phyloP scores from a whole-genome alignment of 352 stramenopile genomes.

The Pythium dissimile region DNA sequence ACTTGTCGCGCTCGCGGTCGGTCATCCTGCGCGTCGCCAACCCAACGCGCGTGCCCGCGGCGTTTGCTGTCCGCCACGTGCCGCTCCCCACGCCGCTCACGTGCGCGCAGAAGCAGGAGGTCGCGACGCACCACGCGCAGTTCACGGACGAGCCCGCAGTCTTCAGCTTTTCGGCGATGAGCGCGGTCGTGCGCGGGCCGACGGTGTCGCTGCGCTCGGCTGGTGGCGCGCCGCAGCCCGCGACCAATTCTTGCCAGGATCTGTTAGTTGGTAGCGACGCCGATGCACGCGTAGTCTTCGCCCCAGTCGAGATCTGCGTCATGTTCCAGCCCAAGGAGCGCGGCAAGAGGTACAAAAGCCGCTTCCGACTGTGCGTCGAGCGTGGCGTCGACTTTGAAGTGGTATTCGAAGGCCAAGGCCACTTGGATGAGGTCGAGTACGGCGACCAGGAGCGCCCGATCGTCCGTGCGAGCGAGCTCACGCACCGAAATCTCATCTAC shows the following conservation, averaged over 20 bases:
- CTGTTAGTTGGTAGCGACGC: conserved; percentile 27
- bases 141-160: conserved; percentile 56
- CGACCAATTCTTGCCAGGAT: conserved; percentile 29
- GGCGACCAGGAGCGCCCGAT: conserved; percentile 48
- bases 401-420: conserved; percentile 61
- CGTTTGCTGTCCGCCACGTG: conserved; percentile 56
- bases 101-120: conserved; percentile 54
- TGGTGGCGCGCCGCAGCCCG: conserved; percentile 36
- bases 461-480: conserved; percentile 33
- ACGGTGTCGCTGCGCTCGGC: conserved; percentile 54
- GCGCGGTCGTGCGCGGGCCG: conserved; percentile 44
- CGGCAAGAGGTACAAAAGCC: conserved; percentile 46
- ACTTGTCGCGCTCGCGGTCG: conserved; percentile 37
- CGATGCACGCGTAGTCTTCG: conserved; percentile 29
- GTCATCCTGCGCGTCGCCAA: conserved; percentile 59
- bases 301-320: conserved; percentile 40
- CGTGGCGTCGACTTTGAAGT: conserved; percentile 65
- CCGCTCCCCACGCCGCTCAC: conserved; percentile 47
- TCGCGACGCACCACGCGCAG: conserved; percentile 42
- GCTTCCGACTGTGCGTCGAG: conserved; percentile 65
- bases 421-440: conserved; percentile 49
- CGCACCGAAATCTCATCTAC: conserved; percentile 55
- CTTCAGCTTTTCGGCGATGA: conserved; percentile 47
- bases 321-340: conserved; percentile 42
- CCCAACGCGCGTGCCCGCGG: conserved; percentile 50